Evolutionary conservation across 805 yeast species (phyloP), one percentile per base, ranked within the genome.

Genomic region (Saturnispora quitensis): DNA sequence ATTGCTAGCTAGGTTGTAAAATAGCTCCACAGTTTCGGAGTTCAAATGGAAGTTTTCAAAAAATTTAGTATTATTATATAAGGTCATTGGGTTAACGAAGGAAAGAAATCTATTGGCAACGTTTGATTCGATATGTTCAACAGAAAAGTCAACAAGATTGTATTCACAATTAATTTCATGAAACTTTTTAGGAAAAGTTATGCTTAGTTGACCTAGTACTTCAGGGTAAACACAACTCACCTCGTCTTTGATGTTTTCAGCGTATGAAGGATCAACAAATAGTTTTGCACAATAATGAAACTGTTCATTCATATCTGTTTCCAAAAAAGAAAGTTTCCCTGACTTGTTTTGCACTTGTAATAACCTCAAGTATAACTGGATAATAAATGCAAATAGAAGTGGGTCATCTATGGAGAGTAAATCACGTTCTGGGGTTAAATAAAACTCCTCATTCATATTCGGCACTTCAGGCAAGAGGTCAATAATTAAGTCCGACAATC

Each of bases 291-390:
- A 63, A 45, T 57, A 59, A 28, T 58, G 51, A 24, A 59, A 43
- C 34, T 59, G 62, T 18, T 60, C 62, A 24, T 50, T 50, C 48
- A 63, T 42, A 9, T 53, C 54, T 9, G 53, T 52, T 31, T 60
- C 45, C 22, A 60, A 27, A 49, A 55, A 48, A 2, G 13, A 17
- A 27, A 56, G 33, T 3, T 44, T 15, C 2, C 50, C 51, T 18
- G 31, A 8, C 4, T 35, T 13, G 12, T 47, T n/a, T 20, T 50
- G 43, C 3, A 20, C 25, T 27, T 50, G 45, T 24, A 69, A 43
- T n/a, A 68, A 34, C 24, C 60, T 60, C 31, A 56, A 56, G 55
- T 70, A 71, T 47, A 64, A 64, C 5, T 62, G 61, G 4, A 71
- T 53, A 17, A 60, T 52, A 46, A 63, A 62, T 3, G 67, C 52